A percentile compares a stretch with the other conserved stretches of the same genome.
Conservation (phyloP, 352 stramenopile genomes). For the Pythium insidiosum region DNA sequence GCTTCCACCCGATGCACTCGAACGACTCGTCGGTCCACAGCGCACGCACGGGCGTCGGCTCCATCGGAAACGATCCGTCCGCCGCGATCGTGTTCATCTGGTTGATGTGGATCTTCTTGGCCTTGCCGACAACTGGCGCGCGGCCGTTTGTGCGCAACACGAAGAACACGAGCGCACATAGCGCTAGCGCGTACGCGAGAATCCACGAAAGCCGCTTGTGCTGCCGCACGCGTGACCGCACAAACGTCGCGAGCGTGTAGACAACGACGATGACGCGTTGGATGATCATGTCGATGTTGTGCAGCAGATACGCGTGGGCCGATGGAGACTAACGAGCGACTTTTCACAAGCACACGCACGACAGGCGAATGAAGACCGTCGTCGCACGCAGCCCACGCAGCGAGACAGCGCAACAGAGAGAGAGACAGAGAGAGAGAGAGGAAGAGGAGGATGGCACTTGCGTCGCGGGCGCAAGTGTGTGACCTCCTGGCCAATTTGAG, state of each 20-base stretch:
- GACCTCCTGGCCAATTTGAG: too few species aligned
- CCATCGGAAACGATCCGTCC: constrained; percentile 50
- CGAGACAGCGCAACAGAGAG: too few species aligned
- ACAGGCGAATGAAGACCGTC: too few species aligned
- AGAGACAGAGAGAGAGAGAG: too few species aligned
- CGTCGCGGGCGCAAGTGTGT: too few species aligned
- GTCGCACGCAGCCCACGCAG: too few species aligned
- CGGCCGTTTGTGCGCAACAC: constrained; percentile 45
- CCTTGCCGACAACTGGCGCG: constrained; percentile 43
- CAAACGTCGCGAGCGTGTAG: constrained; percentile 47
- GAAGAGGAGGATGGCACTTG: too few species aligned
- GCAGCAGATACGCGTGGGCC: background rate
- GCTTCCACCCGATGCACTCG: constrained; percentile 83
- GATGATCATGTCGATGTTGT: constrained; percentile 35
- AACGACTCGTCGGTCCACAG: constrained; percentile 75
- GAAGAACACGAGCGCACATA: constrained; percentile 52
- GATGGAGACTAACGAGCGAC: too few species aligned
- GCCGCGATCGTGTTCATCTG: constrained; percentile 61
- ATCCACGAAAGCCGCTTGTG: constrained; percentile 63
- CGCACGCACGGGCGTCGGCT: constrained; percentile 36
- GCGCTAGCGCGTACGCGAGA: too few species aligned
- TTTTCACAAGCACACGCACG: too few species aligned
- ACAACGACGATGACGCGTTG: constrained; percentile 62
- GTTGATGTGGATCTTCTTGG: constrained; percentile 67
- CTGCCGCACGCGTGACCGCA: constrained; percentile 53